These are phyloP conservation scores for Colletotrichum phormii DNA, from an alignment of 2,329 filamentous ascomycete genomes.

Conservation along the genomic window DNA sequence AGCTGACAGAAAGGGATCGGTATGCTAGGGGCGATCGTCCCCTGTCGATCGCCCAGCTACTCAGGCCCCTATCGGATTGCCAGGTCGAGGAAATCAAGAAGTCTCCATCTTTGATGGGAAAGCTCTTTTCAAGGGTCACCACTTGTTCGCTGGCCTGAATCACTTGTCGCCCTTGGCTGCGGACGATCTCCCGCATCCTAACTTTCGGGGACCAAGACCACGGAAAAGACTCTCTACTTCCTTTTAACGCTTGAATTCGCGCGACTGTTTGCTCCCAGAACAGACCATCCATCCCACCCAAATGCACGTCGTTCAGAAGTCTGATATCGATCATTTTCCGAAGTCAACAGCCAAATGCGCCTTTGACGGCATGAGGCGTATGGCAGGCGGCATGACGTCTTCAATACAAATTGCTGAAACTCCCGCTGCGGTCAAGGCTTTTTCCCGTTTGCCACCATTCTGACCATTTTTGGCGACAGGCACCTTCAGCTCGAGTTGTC, in stretches of 20 bases:
- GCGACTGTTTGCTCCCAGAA: background rate
- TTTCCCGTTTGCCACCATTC: slow-evolving; percentile 12
- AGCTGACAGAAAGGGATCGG: slow-evolving; percentile 14
- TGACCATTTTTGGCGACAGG: background rate
- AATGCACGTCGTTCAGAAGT: background rate
- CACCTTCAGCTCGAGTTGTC: background rate
- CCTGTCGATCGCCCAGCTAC: slow-evolving; percentile 28
- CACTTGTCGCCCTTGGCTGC: slow-evolving; percentile 5
- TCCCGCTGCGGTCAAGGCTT: slow-evolving; percentile 17
- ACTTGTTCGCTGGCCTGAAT: background rate
- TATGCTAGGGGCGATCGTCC: slow-evolving; percentile 33
- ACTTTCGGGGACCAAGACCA: background rate
- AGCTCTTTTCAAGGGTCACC: slow-evolving; percentile 11
- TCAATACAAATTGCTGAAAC: slow-evolving; percentile 13
- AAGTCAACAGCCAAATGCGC: background rate
- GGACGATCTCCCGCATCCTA: slow-evolving; percentile 29
- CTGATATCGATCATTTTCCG: background rate
- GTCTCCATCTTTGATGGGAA: slow-evolving; percentile 28
- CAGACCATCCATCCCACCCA: no score
- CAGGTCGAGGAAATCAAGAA: background rate
- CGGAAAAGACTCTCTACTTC: background rate
- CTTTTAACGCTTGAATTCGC: background rate
- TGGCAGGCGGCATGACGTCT: slow-evolving; percentile 23
- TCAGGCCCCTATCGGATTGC: slow-evolving; percentile 21
- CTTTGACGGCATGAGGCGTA: slow-evolving; percentile 3